A percentile compares a stretch with the other conserved stretches of the same genome.
phyloP scores from a whole-genome alignment of 2,329 filamentous ascomycete species.

The Xylaria sp. region DNA sequence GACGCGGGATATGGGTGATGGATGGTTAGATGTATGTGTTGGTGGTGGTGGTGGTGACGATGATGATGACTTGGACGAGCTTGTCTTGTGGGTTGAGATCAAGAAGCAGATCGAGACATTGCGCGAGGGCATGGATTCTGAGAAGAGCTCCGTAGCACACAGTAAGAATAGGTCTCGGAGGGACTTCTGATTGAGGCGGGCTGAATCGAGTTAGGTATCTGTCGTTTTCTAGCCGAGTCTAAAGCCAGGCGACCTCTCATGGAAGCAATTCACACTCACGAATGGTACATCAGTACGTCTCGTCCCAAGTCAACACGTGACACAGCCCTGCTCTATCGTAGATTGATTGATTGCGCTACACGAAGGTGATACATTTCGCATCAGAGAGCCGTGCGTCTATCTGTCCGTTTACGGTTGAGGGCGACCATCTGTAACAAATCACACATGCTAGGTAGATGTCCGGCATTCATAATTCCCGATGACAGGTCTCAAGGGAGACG shows the following conservation, averaged over 20 bases:
- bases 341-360: conserved; percentile 11
- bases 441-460: neutral
- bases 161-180: neutral
- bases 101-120: conserved; percentile 71
- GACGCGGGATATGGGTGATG: conserved; percentile 51
- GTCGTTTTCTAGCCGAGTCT: neutral
- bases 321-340: conserved; percentile 1
- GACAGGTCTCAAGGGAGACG: neutral
- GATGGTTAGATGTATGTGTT: conserved; percentile 51
- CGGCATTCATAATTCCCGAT: neutral
- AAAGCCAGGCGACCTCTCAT: neutral
- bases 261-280: neutral
- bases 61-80: conserved; percentile 58
- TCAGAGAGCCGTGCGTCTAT: neutral
- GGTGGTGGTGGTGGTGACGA: conserved; percentile 42
- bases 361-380: conserved; percentile 9
- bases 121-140: conserved; percentile 66
- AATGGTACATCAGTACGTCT: neutral
- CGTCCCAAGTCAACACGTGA: neutral
- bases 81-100: conserved; percentile 70
- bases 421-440: conserved; percentile 7
- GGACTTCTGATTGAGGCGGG: neutral
- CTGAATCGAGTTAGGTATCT: neutral
- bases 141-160: conserved; percentile 25
- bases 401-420: neutral